These are phyloP conservation scores for Neltuma alba DNA, from an alignment of 306 rosid genomes.

Conservation along the genomic window DNA sequence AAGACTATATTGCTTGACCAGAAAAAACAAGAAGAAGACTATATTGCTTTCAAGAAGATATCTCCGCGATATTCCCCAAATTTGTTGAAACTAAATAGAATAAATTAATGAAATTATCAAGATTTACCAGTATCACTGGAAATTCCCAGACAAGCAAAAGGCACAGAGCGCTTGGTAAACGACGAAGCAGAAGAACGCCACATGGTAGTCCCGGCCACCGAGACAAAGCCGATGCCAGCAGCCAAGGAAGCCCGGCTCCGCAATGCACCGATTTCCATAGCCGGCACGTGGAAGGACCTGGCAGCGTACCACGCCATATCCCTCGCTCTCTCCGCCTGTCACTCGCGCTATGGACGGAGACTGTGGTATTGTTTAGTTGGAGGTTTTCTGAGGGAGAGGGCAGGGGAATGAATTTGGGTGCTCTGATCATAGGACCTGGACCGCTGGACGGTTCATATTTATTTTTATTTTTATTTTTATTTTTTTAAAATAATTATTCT, in stretches of 20 bases:
- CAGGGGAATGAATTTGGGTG: too few species aligned
- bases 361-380: too few species aligned
- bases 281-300: constrained; percentile 57
- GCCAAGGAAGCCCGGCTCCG: constrained; percentile 53
- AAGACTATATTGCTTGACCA: too few species aligned
- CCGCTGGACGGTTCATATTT: too few species aligned
- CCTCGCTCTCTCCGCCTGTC: not conserved
- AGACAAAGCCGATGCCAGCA: constrained; percentile 59
- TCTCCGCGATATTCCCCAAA: too few species aligned
- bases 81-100: not conserved
- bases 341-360: too few species aligned
- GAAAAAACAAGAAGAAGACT: too few species aligned
- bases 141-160: constrained; percentile 70
- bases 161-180: constrained; percentile 46
- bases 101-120: not conserved
- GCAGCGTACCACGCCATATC: constrained; percentile 82
- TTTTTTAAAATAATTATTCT: too few species aligned
- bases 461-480: too few species aligned
- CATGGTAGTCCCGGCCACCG: constrained; percentile 57
- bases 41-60: too few species aligned
- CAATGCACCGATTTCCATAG: constrained; percentile 46
- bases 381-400: too few species aligned
- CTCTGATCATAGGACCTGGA: too few species aligned
- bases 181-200: constrained; percentile 55
- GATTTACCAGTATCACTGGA: constrained; percentile 61